phyloP scores from a whole-genome alignment of 257 asterid genomes.

The Solanum tacnaense region DNA sequence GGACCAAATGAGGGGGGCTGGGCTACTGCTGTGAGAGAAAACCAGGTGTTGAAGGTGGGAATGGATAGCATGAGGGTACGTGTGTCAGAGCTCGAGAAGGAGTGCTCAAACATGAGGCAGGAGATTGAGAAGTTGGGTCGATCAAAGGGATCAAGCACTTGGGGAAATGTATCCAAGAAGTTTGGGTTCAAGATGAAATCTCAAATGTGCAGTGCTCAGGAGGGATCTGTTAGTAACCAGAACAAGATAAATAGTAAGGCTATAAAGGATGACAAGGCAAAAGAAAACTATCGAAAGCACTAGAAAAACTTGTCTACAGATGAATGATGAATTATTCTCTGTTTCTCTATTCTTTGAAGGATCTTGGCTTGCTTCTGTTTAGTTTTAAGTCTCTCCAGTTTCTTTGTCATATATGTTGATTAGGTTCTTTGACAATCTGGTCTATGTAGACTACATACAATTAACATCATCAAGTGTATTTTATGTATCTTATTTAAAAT shows the following conservation, averaged over 20 bases:
- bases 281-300: slow-evolving; percentile 42
- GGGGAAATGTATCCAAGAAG: slow-evolving; percentile 75
- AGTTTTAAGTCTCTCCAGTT: not conserved
- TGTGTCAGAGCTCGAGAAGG: slow-evolving; percentile 89
- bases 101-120: slow-evolving; percentile 76
- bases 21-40: slow-evolving; percentile 76
- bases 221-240: slow-evolving; percentile 84
- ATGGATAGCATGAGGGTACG: slow-evolving; percentile 93
- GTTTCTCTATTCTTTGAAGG: not conserved
- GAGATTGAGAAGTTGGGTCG: slow-evolving; percentile 80
- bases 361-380: not conserved
- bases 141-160: slow-evolving; percentile 46
- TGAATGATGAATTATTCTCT: slow-evolving; percentile 11
- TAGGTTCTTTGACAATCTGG: not conserved
- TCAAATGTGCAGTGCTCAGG: slow-evolving; percentile 96
- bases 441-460: not conserved
- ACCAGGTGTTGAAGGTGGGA: slow-evolving; percentile 93
- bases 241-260: slow-evolving; percentile 20
- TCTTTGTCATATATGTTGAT: not conserved
- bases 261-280: slow-evolving; percentile 44
- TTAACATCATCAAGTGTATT: not conserved
- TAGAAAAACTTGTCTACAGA: slow-evolving; percentile 24
- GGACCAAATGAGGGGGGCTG: slow-evolving; percentile 53
- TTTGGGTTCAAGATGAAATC: slow-evolving; percentile 75
- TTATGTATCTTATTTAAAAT: not conserved